phyloP scores from a whole-genome alignment of 139 green algal genomes.

The Haematococcus sp. region DNA sequence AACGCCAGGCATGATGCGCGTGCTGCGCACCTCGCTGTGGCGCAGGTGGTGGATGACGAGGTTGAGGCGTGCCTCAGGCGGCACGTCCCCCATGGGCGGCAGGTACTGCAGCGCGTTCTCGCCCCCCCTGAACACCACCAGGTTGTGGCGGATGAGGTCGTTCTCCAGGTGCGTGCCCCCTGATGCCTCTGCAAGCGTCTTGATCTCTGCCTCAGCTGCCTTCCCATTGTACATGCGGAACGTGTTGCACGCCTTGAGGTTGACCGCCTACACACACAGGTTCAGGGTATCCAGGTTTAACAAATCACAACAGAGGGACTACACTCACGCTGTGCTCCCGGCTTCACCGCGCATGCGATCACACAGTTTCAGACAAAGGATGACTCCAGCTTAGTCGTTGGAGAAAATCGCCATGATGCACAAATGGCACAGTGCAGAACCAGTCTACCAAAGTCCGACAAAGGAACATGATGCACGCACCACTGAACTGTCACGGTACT shows the following conservation, averaged over 20 bases:
- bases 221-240: constrained; percentile 68
- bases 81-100: constrained; percentile 58
- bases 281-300: constrained; percentile 24
- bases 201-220: constrained; percentile 68
- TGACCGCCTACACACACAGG: constrained; percentile 51
- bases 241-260: constrained; percentile 68
- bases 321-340: no score
- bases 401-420: no score
- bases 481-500: constrained; percentile 20
- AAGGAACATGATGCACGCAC: neutral
- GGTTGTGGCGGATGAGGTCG: constrained; percentile 77
- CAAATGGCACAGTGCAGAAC: no score
- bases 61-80: constrained; percentile 79
- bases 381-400: no score
- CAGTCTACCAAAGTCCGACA: no score
- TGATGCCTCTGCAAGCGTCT: constrained; percentile 40
- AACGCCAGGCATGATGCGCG: no score
- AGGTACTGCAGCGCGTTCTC: constrained; percentile 76
- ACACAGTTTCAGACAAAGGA: no score
- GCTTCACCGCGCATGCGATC: no score
- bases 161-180: constrained; percentile 50
- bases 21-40: constrained; percentile 26
- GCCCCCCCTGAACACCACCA: constrained; percentile 75
- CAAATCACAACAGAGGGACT: no score
- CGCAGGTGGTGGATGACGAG: constrained; percentile 79